Conservation (phyloP, 2,329 filamentous ascomycete species). For the Pezicula neosporulosa region DNA sequence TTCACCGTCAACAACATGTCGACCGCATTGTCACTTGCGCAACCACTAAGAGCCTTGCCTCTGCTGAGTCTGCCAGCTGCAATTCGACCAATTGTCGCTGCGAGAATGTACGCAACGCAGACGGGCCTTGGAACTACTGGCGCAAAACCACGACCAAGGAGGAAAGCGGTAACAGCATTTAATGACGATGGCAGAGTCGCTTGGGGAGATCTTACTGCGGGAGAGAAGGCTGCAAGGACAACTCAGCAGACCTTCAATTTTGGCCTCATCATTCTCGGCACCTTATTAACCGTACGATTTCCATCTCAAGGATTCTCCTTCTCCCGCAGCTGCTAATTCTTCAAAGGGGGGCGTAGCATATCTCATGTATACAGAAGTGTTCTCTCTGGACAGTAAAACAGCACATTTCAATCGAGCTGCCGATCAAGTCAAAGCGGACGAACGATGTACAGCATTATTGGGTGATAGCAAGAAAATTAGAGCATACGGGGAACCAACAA, state of each 20-base stretch:
- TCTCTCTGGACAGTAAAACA: constrained; percentile 81
- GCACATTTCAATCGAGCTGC: constrained; percentile 86
- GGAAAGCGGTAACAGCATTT: constrained; percentile 74
- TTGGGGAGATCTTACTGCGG: constrained; percentile 72
- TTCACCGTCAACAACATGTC: constrained; percentile 1
- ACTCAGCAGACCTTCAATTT: constrained; percentile 93
- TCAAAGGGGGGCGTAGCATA: constrained; percentile 70
- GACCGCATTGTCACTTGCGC: constrained; percentile 15
- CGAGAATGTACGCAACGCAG: constrained; percentile 56
- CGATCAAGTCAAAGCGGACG: constrained; percentile 70
- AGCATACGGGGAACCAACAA: constrained; percentile 77
- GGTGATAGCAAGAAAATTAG: constrained; percentile 72
- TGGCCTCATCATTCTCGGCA: constrained; percentile 69
- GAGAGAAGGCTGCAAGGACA: constrained; percentile 78
- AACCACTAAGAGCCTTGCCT: constrained; percentile 19
- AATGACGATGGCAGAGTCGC: constrained; percentile 81
- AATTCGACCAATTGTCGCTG: constrained; percentile 34
- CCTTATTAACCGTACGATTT: constrained; percentile 66
- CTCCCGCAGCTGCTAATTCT: constrained; percentile 9
- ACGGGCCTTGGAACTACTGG: constrained; percentile 36
- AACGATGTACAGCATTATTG: constrained; percentile 68
- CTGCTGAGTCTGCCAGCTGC: constrained; percentile 33
- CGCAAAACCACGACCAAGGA: constrained; percentile 39
- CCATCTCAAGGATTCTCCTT: background rate
- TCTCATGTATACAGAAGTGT: constrained; percentile 77